Conservation (phyloP, 148 eudicot species). For the Rhododendron simsii region DNA sequence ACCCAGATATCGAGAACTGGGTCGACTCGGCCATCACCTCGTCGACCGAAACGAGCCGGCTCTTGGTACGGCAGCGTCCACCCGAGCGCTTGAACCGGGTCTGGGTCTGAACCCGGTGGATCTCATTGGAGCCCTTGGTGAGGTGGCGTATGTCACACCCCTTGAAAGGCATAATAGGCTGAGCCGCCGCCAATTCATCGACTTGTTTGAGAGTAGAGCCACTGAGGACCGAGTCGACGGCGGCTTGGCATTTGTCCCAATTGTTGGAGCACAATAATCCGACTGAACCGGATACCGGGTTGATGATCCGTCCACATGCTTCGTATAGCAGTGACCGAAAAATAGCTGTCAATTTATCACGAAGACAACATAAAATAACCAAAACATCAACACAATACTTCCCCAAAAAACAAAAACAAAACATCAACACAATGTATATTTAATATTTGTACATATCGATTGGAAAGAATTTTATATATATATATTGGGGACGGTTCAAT, state of each 20-base stretch:
- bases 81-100: slow-evolving; percentile 13
- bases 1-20: slow-evolving; percentile 18
- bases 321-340: slow-evolving; percentile 65
- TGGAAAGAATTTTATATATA: too few relatives aligned
- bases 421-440: too few relatives aligned
- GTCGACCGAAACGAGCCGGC: not conserved
- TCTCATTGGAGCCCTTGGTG: not conserved
- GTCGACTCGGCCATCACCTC: not conserved
- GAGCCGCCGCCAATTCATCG: not conserved
- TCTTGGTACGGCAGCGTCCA: slow-evolving; percentile 9
- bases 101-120: slow-evolving; percentile 6
- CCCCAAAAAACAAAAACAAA: too few relatives aligned
- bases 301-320: slow-evolving; percentile 74
- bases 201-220: slow-evolving; percentile 39
- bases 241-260: slow-evolving; percentile 59
- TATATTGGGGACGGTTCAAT: too few relatives aligned
- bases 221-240: slow-evolving; percentile 62
- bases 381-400: not conserved
- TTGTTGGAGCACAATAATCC: slow-evolving; percentile 55
- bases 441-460: too few relatives aligned
- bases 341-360: slow-evolving; percentile 33
- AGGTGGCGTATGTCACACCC: slow-evolving; percentile 44
- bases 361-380: not conserved
- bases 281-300: slow-evolving; percentile 67
- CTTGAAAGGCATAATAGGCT: slow-evolving; percentile 25